phyloP scores from a whole-genome alignment of 2,329 filamentous ascomycete species.

The Stromatinia cepivora region DNA sequence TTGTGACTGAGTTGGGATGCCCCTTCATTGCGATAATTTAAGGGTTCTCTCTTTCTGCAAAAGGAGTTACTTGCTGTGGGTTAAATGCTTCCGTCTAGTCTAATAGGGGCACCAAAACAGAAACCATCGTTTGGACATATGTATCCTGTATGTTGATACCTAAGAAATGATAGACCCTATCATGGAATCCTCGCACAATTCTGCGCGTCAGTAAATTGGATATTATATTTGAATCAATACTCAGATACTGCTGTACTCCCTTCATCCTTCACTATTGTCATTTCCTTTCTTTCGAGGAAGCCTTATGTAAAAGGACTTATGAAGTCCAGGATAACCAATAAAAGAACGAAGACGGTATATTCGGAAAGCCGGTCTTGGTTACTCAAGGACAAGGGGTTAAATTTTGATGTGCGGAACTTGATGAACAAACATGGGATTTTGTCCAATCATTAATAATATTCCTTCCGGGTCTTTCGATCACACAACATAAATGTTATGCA shows the following conservation, averaged over 20 bases:
- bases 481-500: constrained; percentile 2
- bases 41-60: not conserved
- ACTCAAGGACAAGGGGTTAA: not conserved
- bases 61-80: not conserved
- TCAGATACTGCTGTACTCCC: not conserved
- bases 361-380: constrained; percentile 7
- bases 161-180: not conserved
- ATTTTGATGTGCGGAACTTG: not conserved
- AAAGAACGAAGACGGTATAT: not conserved
- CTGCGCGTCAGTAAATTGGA: not conserved
- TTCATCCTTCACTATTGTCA: not conserved
- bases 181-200: not conserved
- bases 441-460: not conserved
- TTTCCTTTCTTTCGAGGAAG: not conserved
- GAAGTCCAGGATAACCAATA: not conserved
- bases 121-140: not conserved
- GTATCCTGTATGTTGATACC: not conserved
- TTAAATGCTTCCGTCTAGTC: not conserved
- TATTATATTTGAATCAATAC: constrained; percentile 6
- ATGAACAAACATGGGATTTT: not conserved
- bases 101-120: not conserved
- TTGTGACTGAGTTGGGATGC: too few relatives aligned
- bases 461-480: not conserved
- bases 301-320: not conserved
- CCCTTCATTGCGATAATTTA: not conserved